Conservation (phyloP, 1,139 yeast species). For the Casaregolazyma suthepensis region DNA sequence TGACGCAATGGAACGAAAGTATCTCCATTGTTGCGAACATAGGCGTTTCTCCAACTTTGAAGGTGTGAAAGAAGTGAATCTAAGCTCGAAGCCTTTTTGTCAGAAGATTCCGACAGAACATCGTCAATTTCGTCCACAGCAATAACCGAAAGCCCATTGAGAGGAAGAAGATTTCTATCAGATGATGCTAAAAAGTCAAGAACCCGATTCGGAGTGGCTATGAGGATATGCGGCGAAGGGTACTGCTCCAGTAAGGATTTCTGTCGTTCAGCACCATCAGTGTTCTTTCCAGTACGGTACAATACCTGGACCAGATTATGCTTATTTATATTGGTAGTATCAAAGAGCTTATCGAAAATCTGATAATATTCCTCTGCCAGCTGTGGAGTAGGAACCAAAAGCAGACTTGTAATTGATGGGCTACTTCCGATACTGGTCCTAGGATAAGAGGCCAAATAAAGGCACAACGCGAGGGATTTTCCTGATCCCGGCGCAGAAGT, state of each 20-base stretch:
- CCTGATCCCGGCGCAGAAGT: conserved; percentile 29
- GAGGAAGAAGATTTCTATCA: conserved; percentile 15
- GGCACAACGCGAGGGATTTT: conserved; percentile 23
- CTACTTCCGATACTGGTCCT: conserved; percentile 4
- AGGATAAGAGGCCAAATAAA: conserved; percentile 20
- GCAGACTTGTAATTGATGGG: conserved; percentile 31
- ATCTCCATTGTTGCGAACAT: conserved; percentile 11
- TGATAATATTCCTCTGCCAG: conserved; percentile 67
- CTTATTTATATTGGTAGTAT: conserved; percentile 39
- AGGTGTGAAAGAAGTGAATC: conserved; percentile 20
- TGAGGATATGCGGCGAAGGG: conserved; percentile 68
- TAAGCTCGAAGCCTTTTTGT: conserved; percentile 11
- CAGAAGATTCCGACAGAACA: neutral
- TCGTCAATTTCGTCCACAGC: conserved; percentile 23
- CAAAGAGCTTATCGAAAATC: conserved; percentile 24
- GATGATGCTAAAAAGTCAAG: conserved; percentile 54
- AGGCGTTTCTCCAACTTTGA: conserved; percentile 19
- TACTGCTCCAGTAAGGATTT: conserved; percentile 58
- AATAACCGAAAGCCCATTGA: conserved; percentile 18
- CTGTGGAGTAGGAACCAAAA: conserved; percentile 79
- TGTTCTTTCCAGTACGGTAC: conserved; percentile 77
- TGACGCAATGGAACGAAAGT: conserved; percentile 15
- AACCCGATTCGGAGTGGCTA: conserved; percentile 83
- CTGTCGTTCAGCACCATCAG: conserved; percentile 48
- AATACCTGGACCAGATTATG: conserved; percentile 41